These are phyloP conservation scores for Corrigiola litoralis DNA, from an alignment of 179 eudicot species.

Conservation along the genomic window DNA sequence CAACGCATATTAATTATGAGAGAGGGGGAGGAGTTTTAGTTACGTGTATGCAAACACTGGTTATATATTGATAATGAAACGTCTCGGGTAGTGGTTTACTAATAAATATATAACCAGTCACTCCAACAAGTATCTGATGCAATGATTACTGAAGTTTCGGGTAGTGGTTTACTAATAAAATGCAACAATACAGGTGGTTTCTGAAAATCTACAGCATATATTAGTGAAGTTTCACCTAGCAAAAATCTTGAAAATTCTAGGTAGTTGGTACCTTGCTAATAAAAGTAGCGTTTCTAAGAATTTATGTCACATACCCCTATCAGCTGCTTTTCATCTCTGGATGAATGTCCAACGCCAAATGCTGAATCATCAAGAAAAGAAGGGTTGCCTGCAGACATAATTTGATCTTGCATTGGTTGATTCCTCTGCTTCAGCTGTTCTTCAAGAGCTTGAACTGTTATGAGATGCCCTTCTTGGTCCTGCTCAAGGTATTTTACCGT, in stretches of 20 bases:
- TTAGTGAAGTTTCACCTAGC: not conserved
- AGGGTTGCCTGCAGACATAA: constrained; percentile 15
- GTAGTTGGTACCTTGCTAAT: not conserved
- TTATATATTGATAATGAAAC: too few species aligned
- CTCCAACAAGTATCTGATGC: too few species aligned
- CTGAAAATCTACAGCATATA: not conserved
- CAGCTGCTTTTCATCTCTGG: constrained; percentile 15
- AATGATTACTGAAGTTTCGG: too few species aligned
- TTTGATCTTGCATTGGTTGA: constrained; percentile 14
- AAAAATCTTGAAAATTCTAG: not conserved
- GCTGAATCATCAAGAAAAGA: constrained; percentile 22
- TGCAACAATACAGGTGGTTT: not conserved
- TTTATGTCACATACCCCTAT: constrained; percentile 27
- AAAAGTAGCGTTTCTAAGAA: not conserved
- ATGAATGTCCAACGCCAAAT: constrained; percentile 2
- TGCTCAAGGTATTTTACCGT: constrained; percentile 57
- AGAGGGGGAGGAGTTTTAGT: too few species aligned
- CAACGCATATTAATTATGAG: too few species aligned
- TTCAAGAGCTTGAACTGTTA: constrained; percentile 41
- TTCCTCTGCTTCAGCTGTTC: constrained; percentile 30
- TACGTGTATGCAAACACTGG: too few species aligned
- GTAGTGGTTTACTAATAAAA: too few species aligned
- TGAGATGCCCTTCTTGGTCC: constrained; percentile 48
- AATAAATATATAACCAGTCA: too few species aligned
- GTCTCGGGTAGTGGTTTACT: too few species aligned